phyloP scores from a whole-genome alignment of 768 basidiomycete genomes.

The Russula earlei region DNA sequence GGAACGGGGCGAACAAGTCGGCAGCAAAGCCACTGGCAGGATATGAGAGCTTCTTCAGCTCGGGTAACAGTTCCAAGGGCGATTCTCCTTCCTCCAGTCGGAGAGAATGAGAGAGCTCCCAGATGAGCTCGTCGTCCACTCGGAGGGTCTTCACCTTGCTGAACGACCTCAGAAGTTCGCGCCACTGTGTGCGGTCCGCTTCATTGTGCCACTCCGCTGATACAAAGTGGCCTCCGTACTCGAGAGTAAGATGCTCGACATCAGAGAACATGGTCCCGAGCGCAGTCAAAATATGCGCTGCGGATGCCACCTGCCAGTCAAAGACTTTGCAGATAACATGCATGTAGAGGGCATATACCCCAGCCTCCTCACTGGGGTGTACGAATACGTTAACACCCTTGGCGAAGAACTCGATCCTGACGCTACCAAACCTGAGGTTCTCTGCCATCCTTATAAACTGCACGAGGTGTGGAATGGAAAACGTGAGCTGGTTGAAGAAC shows the following conservation, averaged over 20 bases:
- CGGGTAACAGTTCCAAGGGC: background rate
- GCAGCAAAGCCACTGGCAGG: too few relatives aligned
- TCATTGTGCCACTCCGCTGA: background rate
- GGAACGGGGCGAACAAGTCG: background rate
- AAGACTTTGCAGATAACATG: background rate
- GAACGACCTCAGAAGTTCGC: background rate
- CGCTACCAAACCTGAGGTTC: background rate
- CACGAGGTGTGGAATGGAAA: background rate
- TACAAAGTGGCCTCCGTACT: background rate
- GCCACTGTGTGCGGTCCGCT: background rate
- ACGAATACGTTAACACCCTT: rapidly evolving
- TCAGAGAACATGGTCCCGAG: background rate
- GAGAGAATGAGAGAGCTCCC: background rate
- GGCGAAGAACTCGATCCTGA: background rate
- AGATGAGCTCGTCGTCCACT: background rate
- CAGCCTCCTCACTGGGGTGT: too few relatives aligned
- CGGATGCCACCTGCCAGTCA: background rate
- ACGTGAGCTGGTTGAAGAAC: background rate
- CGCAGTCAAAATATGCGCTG: background rate
- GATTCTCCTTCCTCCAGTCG: background rate
- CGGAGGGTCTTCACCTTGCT: background rate
- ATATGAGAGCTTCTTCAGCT: background rate
- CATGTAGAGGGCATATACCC: background rate
- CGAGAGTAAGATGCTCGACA: background rate
- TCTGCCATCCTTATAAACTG: background rate